phyloP scores from a whole-genome alignment of 495 filamentous ascomycete species.

The Astrocystis sublimbata region DNA sequence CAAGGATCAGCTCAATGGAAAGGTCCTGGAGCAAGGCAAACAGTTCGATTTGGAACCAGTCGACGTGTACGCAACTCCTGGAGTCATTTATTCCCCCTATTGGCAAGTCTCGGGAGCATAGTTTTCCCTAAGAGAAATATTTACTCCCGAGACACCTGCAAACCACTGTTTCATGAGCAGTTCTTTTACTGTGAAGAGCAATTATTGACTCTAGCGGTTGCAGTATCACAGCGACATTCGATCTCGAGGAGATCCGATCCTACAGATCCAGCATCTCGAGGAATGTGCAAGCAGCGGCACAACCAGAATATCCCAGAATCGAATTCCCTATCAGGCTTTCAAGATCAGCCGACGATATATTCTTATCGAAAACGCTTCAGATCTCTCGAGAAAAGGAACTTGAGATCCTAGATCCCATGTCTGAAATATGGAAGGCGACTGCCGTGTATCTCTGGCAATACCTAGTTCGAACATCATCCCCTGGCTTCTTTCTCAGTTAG shows the following conservation, averaged over 20 bases:
- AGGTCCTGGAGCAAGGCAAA: slow-evolving; percentile 65
- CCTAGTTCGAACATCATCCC: slow-evolving; percentile 14
- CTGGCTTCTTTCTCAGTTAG: slow-evolving; percentile 22
- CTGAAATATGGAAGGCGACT: slow-evolving; percentile 19
- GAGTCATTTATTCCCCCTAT: too few species aligned
- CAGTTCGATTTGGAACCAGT: slow-evolving; percentile 76
- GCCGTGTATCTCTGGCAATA: slow-evolving; percentile 25
- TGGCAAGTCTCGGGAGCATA: too few species aligned
- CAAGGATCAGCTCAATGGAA: slow-evolving; percentile 54
- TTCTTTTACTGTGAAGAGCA: too few species aligned
- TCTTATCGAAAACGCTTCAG: neutral
- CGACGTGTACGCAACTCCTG: too few species aligned
- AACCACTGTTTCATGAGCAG: too few species aligned
- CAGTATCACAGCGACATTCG: slow-evolving; percentile 71
- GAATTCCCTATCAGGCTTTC: slow-evolving; percentile 13
- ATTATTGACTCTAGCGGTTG: too few species aligned
- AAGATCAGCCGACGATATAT: slow-evolving; percentile 6
- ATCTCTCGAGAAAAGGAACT: slow-evolving; percentile 12
- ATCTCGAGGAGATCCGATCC: slow-evolving; percentile 69
- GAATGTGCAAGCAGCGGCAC: slow-evolving; percentile 53
- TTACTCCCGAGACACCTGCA: too few species aligned
- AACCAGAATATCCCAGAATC: slow-evolving; percentile 1
- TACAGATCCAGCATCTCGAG: slow-evolving; percentile 54
- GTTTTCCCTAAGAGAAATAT: too few species aligned
- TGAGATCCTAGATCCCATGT: slow-evolving; percentile 21